A percentile compares a stretch with the other conserved stretches of the same genome.
These are phyloP conservation scores for Hypholoma sublateritium DNA, from an alignment of 768 basidiomycete species.

Conservation along the genomic window DNA sequence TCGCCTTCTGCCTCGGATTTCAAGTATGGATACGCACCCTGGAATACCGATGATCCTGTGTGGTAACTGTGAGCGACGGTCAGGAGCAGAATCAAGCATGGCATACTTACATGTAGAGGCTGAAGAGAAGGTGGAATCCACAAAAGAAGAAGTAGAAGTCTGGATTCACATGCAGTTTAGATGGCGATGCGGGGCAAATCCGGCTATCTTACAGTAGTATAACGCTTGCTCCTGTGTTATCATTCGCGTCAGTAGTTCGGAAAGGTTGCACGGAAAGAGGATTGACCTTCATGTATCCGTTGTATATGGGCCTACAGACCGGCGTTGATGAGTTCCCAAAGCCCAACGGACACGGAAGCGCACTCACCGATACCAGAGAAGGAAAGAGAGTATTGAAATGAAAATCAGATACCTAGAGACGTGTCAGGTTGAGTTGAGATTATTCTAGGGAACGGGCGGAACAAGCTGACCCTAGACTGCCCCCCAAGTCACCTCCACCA, in stretches of 20 bases:
- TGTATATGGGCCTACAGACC: slow-evolving; percentile 81
- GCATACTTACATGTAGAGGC: slow-evolving; percentile 78
- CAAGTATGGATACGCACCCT: slow-evolving; percentile 42
- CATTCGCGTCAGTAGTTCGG: slow-evolving; percentile 22
- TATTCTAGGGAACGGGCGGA: slow-evolving; percentile 13
- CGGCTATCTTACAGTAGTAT: slow-evolving; percentile 76
- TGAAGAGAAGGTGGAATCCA: slow-evolving; percentile 93
- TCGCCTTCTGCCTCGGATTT: slow-evolving; percentile 35
- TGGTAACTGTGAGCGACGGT: slow-evolving; percentile 29
- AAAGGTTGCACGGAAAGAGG: slow-evolving; percentile 13
- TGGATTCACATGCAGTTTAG: slow-evolving; percentile 37
- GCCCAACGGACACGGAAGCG: slow-evolving; percentile 8
- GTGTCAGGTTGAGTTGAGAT: slow-evolving; percentile 22
- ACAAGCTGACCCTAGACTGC: slow-evolving; percentile 71
- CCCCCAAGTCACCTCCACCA: slow-evolving; percentile 79
- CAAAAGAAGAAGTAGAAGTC: slow-evolving; percentile 97
- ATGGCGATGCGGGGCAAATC: slow-evolving; percentile 24
- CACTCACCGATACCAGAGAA: slow-evolving; percentile 91
- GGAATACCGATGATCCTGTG: slow-evolving; percentile 92
- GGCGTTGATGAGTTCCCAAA: slow-evolving; percentile 13
- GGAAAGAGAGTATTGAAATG: slow-evolving; percentile 78
- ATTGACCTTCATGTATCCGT: slow-evolving; percentile 92
- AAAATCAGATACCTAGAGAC: slow-evolving; percentile 69
- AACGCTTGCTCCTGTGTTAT: slow-evolving; percentile 78
- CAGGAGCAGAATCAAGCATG: slow-evolving; percentile 22